Percentiles rank a stretch among this genome's conserved stretches.
Conservation (phyloP, 768 basidiomycete genomes). For the Suillus variegatus region DNA sequence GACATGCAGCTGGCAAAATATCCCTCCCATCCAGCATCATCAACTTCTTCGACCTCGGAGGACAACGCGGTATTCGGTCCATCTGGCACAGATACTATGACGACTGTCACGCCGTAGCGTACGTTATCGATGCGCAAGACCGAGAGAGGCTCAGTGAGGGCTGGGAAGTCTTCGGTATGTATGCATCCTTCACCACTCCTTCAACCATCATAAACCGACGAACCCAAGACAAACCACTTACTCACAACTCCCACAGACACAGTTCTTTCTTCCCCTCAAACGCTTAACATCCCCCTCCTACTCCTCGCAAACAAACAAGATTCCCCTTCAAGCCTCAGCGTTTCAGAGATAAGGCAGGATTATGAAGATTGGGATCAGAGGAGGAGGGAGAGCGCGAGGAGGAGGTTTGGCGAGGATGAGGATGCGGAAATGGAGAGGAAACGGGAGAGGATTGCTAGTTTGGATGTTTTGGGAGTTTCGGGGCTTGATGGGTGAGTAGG, state of each 20-base stretch:
- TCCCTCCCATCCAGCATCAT: slow-evolving; percentile 90
- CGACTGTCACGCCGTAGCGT: slow-evolving; percentile 96
- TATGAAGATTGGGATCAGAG: slow-evolving; percentile 87
- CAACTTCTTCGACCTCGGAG: slow-evolving; percentile 88
- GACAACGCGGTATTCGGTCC: slow-evolving; percentile 88
- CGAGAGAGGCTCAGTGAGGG: slow-evolving; percentile 86
- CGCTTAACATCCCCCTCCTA: slow-evolving; percentile 86
- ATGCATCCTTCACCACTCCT: not conserved
- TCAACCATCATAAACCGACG: slow-evolving; percentile 13
- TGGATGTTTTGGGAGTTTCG: slow-evolving; percentile 89
- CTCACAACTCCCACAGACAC: slow-evolving; percentile 51
- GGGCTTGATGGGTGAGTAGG: slow-evolving; percentile 81
- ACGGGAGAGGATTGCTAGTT: slow-evolving; percentile 65
- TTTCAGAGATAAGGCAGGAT: slow-evolving; percentile 87
- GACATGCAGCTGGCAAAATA: slow-evolving; percentile 80
- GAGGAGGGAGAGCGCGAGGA: slow-evolving; percentile 66
- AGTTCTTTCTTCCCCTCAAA: slow-evolving; percentile 87
- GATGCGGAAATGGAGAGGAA: slow-evolving; percentile 46
- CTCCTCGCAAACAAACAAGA: slow-evolving; percentile 98
- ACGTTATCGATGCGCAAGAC: slow-evolving; percentile 93
- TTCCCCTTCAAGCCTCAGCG: slow-evolving; percentile 72
- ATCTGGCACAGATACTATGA: slow-evolving; percentile 97
- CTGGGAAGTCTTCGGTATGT: slow-evolving; percentile 96
- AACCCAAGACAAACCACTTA: slow-evolving; percentile 2
- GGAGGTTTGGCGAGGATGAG: slow-evolving; percentile 49